Evolutionary conservation across 2,329 filamentous ascomycete genomes (phyloP).

Genomic region (Arthrobotrys pseudoclavata): DNA sequence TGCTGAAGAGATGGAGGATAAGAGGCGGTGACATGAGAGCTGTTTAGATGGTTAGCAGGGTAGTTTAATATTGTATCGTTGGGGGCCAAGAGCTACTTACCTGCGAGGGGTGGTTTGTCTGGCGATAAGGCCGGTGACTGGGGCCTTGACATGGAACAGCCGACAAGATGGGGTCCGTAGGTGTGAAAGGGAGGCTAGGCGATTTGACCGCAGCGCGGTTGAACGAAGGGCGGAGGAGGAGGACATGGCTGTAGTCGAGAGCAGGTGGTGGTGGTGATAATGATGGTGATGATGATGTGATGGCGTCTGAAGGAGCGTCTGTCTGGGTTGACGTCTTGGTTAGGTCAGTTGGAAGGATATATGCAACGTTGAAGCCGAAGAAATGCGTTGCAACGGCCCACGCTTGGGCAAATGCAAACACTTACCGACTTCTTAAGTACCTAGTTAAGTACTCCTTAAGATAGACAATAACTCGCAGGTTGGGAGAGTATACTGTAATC

Average conservation of each 20-base stretch:
- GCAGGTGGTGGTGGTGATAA: background rate
- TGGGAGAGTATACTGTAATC: too few species aligned
- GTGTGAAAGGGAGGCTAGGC: conserved; percentile 17
- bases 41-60: background rate
- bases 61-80: background rate
- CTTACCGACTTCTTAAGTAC: too few species aligned
- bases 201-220: conserved; percentile 31
- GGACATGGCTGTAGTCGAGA: conserved; percentile 32
- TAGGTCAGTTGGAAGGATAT: too few species aligned
- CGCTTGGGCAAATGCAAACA: too few species aligned
- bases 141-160: conserved; percentile 32
- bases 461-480: too few species aligned
- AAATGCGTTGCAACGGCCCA: too few species aligned
- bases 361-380: too few species aligned
- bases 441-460: too few species aligned
- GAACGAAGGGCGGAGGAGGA: conserved; percentile 38
- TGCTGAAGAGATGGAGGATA: conserved; percentile 28
- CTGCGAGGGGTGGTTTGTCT: conserved; percentile 33
- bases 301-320: conserved; percentile 7
- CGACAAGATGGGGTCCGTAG: conserved; percentile 33
- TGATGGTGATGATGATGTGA: background rate
- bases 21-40: conserved; percentile 13
- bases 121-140: conserved; percentile 14
- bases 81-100: conserved; percentile 6
- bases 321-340: too few species aligned